Evolutionary conservation across 176 grass and related monocot genomes (phyloP), one percentile per base, ranked within the genome.

Genomic region (Oryza rufipogon): DNA sequence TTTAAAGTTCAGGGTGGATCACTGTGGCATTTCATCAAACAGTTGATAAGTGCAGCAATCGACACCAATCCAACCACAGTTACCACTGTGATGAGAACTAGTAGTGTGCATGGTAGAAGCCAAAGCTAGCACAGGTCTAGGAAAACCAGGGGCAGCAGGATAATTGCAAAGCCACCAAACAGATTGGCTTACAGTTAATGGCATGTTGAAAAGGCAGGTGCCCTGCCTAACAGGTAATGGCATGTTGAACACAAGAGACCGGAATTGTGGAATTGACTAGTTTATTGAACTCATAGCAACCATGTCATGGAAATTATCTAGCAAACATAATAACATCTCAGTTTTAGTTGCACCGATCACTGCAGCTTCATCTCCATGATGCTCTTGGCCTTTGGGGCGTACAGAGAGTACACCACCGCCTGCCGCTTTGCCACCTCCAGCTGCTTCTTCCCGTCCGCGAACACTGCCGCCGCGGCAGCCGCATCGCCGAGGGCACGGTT

Each of bases 341-440:
- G 49, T 28, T 68, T 2, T n/a, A 84, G 9, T 2, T 10, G 70
- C 36, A 72, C 79, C 63, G 48, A 71, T 90, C 73, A 82, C 79
- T 90, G 88, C 68, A 82, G 30, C 51, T 96, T 83, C 63, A 88
- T 67, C 84, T 96, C 96, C 87, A 98, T 90, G 67, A 98, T 83
- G 77, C 75, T 98, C 88, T 94, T 98, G 61, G 89, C 25, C 76
- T 92, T 92, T 16, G 93, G 93, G 4, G 96, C 93, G 84, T 98
- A 96, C 19, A 95, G 64, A 6, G 91, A 89, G 87, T 98, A 96
- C 48, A 98, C 91, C 22, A 89, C 38, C 41, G 63, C 96, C 39
- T 95, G 93, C 28, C 96, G 58, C 93, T 87, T 91, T 16, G 81
- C 87, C 20, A 96, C 91, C 87, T 95, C 96, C 15, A 98, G 87